These are phyloP conservation scores for Pleurotus eryngii DNA, from an alignment of 768 basidiomycete species.

Conservation along the genomic window DNA sequence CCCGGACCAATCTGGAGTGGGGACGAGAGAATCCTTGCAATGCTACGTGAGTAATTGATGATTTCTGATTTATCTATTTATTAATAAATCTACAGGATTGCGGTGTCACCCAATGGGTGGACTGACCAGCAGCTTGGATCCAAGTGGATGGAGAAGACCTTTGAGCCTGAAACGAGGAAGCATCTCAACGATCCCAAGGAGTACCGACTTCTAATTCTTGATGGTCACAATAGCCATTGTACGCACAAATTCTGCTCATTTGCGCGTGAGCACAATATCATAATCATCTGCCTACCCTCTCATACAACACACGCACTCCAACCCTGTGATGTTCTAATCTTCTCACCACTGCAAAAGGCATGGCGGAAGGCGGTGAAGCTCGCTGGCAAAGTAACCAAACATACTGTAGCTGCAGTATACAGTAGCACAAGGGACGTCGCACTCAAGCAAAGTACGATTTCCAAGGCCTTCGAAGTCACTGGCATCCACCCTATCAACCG, in stretches of 20 bases:
- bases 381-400: too few relatives aligned
- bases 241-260: slow-evolving; percentile 11
- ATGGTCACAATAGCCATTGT: slow-evolving; percentile 18
- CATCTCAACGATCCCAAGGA: neutral
- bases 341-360: slow-evolving; percentile 24
- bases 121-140: slow-evolving; percentile 15
- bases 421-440: slow-evolving; percentile 1
- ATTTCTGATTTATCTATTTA: neutral
- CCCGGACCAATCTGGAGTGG: slow-evolving; percentile 10
- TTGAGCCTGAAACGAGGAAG: slow-evolving; percentile 10
- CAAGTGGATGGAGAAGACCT: slow-evolving; percentile 15
- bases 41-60: slow-evolving; percentile 10
- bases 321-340: slow-evolving; percentile 23
- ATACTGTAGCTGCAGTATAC: too few relatives aligned
- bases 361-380: slow-evolving; percentile 14
- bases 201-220: slow-evolving; percentile 15
- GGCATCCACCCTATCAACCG: slow-evolving; percentile 15
- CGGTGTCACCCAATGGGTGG: slow-evolving; percentile 19
- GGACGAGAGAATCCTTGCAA: slow-evolving; percentile 13
- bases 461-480: slow-evolving; percentile 7
- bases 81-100: neutral
- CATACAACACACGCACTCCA: slow-evolving; percentile 20
- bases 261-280: slow-evolving; percentile 12
- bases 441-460: neutral
- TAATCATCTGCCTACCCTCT: slow-evolving; percentile 17